A percentile compares a stretch with the other conserved stretches of the same genome.
phyloP scores from a whole-genome alignment of 352 stramenopile genomes.

The Ochromonadaceae sp. region DNA sequence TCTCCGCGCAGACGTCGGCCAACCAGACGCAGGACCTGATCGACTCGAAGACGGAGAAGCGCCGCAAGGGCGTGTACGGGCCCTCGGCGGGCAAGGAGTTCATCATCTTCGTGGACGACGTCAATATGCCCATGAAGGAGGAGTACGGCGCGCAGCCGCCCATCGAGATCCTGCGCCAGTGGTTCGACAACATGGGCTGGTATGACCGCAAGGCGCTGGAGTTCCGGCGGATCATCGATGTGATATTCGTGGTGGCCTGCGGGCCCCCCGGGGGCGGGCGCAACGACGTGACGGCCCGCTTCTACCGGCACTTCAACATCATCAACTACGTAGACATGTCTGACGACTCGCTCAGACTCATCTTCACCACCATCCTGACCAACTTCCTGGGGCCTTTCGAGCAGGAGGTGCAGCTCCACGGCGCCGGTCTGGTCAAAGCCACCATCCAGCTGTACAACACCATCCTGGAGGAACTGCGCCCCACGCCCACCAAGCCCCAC shows the following conservation, averaged over 20 bases:
- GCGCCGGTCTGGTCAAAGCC: constrained; percentile 49
- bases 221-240: constrained; percentile 63
- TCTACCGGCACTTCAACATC: constrained; percentile 82
- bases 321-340: constrained; percentile 54
- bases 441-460: constrained; percentile 75
- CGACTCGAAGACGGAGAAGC: constrained; percentile 80
- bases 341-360: constrained; percentile 55
- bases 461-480: constrained; percentile 65
- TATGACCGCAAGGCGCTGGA: constrained; percentile 77
- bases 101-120: constrained; percentile 79
- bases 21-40: constrained; percentile 78
- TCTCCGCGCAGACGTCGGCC: constrained; percentile 71
- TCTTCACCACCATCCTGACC: constrained; percentile 75
- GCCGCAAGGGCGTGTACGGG: constrained; percentile 73
- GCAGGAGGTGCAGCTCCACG: constrained; percentile 41
- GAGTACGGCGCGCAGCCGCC: constrained; percentile 76
- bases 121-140: constrained; percentile 84
- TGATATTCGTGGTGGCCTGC: constrained; percentile 74
- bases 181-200: constrained; percentile 83
- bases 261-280: constrained; percentile 70
- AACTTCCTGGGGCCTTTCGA: constrained; percentile 45
- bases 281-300: constrained; percentile 69
- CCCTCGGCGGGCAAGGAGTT: constrained; percentile 71
- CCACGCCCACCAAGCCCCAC: constrained; percentile 78
- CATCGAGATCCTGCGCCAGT: constrained; percentile 82